Conservation (phyloP, 306 rosid species). For the Rosa chinensis region DNA sequence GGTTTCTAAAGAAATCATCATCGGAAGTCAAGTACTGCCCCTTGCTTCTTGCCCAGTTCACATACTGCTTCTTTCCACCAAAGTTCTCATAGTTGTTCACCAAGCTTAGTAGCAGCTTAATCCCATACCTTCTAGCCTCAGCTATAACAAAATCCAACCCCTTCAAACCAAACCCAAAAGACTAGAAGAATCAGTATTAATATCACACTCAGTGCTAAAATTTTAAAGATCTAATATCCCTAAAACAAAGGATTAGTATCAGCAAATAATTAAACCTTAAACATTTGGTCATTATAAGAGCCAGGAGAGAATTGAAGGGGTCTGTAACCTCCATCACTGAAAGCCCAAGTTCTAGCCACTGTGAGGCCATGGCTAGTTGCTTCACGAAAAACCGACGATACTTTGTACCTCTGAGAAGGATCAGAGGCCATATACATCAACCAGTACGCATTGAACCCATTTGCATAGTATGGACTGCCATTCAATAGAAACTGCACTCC, state of each 20-base stretch:
- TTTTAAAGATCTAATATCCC: background rate
- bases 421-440: conserved; percentile 81
- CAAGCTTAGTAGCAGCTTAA: conserved; percentile 86
- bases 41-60: conserved; percentile 83
- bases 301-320: conserved; percentile 88
- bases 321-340: conserved; percentile 86
- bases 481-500: conserved; percentile 67
- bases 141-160: conserved; percentile 83
- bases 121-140: conserved; percentile 79
- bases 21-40: conserved; percentile 79
- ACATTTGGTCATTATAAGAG: conserved; percentile 77
- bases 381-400: conserved; percentile 65
- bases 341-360: conserved; percentile 97
- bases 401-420: conserved; percentile 75
- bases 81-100: conserved; percentile 87
- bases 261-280: conserved; percentile 44
- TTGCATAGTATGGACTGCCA: conserved; percentile 78
- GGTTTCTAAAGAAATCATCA: conserved; percentile 82
- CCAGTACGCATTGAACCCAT: conserved; percentile 97
- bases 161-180: conserved; percentile 32
- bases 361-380: conserved; percentile 75
- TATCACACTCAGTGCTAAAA: background rate
- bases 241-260: background rate
- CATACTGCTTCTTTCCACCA: conserved; percentile 95
- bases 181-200: background rate